Evolutionary conservation across 371 early-diverging fungal genomes (phyloP).

Genomic region (Saksenaea oblongispora): DNA sequence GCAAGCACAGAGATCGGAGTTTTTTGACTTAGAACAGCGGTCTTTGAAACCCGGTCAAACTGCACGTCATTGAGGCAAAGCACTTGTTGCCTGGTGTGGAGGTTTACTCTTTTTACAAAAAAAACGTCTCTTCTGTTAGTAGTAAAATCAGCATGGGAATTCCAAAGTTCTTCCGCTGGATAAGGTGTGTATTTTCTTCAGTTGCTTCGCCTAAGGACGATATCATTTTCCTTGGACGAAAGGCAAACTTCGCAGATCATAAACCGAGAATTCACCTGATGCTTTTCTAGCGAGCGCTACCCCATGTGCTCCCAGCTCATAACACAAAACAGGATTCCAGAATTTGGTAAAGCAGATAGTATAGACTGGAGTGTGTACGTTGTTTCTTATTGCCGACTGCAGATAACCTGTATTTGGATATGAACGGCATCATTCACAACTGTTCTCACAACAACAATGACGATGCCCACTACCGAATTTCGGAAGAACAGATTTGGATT

Average conservation of each 20-base stretch:
- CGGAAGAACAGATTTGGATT: constrained; percentile 94
- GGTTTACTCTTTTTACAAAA: not conserved
- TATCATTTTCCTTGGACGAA: too few species aligned
- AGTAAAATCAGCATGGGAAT: constrained; percentile 66
- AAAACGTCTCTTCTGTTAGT: not conserved
- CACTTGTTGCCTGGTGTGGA: not conserved
- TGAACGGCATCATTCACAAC: constrained; percentile 99
- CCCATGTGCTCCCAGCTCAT: constrained; percentile 92
- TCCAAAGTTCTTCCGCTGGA: constrained; percentile 93
- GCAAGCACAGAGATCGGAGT: not conserved
- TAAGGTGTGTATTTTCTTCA: constrained; percentile 47
- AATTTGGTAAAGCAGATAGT: constrained; percentile 74
- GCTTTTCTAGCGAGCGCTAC: constrained; percentile 82
- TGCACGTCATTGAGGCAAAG: not conserved
- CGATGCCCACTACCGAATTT: constrained; percentile 69
- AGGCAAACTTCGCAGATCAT: too few species aligned
- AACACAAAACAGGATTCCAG: constrained; percentile 86
- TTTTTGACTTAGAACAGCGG: too few species aligned
- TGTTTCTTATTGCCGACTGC: not conserved
- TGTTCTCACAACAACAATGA: constrained; percentile 96
- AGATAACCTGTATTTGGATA: constrained; percentile 97
- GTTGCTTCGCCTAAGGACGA: not conserved
- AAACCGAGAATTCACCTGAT: not conserved
- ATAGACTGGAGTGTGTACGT: not conserved
- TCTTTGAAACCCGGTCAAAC: not conserved